Base-by-base conservation (phyloP, 345 rosid genomes). In the Salix dunnii region DNA sequence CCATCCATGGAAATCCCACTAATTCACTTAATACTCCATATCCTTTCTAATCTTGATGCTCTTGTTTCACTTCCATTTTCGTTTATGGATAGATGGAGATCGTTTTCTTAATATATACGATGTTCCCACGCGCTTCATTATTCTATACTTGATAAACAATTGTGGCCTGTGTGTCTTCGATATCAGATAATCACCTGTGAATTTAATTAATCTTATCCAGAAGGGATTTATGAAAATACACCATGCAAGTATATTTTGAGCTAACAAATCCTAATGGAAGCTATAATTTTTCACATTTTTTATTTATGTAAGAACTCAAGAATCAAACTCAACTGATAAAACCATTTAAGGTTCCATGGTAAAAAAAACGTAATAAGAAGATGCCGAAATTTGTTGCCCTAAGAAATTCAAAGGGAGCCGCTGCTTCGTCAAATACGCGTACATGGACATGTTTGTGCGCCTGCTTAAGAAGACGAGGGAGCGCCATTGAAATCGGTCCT, bases 1-100 rank as follows among this genome's bases (percentile, higher is more conserved):
- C 51, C 79, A 49, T 73, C 86, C 90, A 67, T 87, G 90, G 90
- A 87, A 83, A 76, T 68, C 23, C 49, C 61, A 67, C 53, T 65
- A 28, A 78, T 71, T 31, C 33, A 18, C 30, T 49, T 2, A 70
- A 20, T n/a, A n/a, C n/a, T n/a, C n/a, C n/a, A n/a, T n/a, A n/a
- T 49, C 21, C 60, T 21, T 21, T 53, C 10, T 0, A 58, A n/a
- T 58, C 12, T 3, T 3, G n/a, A 55, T 55, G 61, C 61, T 55
- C 61, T 53, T 55, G 62, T n/a, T 58, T 0, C 28, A 1, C 62
- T 55, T 55, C 0, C 62, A 10, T 55, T 55, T n/a, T n/a, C 23
- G 7, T 49, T 35, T 12, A 35, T 66, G 14, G 40, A 66, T 66
- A 20, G 40, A 66, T 33, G 27, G 5, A n/a, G 62, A 20, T 11